Evolutionary conservation across 139 green algal species (phyloP).

Genomic region (Pycnococcus provasolii): DNA sequence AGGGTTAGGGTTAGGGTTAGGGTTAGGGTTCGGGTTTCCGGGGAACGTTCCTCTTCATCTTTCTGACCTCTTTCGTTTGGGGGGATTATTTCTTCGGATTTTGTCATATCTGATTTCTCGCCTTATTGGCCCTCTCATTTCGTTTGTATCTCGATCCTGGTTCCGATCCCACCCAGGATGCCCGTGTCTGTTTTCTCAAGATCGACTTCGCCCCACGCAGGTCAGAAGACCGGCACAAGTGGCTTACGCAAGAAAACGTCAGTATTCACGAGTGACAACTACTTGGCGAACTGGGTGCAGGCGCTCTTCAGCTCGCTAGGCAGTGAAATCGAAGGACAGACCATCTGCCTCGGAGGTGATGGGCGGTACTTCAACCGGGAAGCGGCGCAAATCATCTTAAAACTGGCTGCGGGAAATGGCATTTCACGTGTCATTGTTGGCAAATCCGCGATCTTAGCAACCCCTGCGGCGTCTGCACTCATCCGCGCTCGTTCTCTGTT

Average conservation of each 20-base stretch:
- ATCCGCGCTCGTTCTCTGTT: conserved; percentile 64
- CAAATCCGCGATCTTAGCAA: conserved; percentile 86
- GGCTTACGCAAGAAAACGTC: neutral
- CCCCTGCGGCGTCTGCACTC: conserved; percentile 88
- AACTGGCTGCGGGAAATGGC: conserved; percentile 79
- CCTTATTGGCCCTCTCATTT: too few species aligned
- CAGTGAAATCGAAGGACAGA: conserved; percentile 1
- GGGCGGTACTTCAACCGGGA: conserved; percentile 97
- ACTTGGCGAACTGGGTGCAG: conserved; percentile 98
- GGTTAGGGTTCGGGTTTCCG: too few species aligned
- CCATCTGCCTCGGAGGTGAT: conserved; percentile 74
- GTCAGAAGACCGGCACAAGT: neutral
- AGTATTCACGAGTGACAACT: conserved; percentile 85
- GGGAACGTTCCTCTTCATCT: too few species aligned
- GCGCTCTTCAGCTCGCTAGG: conserved; percentile 31
- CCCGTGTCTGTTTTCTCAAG: too few species aligned
- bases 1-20: too few species aligned
- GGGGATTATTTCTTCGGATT: too few species aligned
- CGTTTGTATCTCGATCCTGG: too few species aligned
- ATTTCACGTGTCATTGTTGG: conserved; percentile 81
- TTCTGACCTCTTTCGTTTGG: too few species aligned
- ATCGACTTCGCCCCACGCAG: neutral
- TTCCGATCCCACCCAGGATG: too few species aligned
- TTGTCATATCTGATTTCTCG: too few species aligned
- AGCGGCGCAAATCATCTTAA: conserved; percentile 91